Percentiles rank a stretch among this genome's conserved stretches.
These are phyloP conservation scores for Stentor roeselii DNA, from an alignment of 73 alveolate genomes.

Conservation along the genomic window DNA sequence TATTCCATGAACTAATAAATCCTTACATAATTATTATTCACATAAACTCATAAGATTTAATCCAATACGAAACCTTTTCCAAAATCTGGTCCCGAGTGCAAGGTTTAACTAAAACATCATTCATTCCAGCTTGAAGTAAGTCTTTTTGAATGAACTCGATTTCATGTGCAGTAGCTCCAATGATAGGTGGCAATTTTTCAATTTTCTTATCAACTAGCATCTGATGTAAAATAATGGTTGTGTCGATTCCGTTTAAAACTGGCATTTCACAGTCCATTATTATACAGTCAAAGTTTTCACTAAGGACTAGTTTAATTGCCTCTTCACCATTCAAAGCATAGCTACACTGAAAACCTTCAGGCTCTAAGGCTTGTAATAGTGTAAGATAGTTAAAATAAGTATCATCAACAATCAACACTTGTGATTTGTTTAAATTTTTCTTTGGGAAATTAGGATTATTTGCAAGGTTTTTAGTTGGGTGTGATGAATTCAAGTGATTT, in stretches of 20 bases:
- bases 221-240: not conserved
- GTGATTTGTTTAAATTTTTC: not conserved
- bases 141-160: not conserved
- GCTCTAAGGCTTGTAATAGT: not conserved
- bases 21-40: not conserved
- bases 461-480: not conserved
- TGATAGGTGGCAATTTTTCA: not conserved
- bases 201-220: not conserved
- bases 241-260: not conserved
- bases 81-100: not conserved
- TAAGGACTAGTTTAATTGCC: not conserved
- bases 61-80: not conserved
- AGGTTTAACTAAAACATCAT: not conserved
- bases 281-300: not conserved
- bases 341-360: not conserved
- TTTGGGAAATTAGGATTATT: not conserved
- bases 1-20: not conserved
- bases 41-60: not conserved
- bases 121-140: not conserved
- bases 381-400: not conserved
- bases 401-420: conserved; percentile 6
- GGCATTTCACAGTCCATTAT: conserved; percentile 28
- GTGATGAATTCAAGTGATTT: no score
- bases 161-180: conserved; percentile 7
- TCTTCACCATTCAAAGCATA: conserved; percentile 9